These are phyloP conservation scores for Fraxinus nigra DNA, from an alignment of 305 asterid genomes.

Conservation along the genomic window DNA sequence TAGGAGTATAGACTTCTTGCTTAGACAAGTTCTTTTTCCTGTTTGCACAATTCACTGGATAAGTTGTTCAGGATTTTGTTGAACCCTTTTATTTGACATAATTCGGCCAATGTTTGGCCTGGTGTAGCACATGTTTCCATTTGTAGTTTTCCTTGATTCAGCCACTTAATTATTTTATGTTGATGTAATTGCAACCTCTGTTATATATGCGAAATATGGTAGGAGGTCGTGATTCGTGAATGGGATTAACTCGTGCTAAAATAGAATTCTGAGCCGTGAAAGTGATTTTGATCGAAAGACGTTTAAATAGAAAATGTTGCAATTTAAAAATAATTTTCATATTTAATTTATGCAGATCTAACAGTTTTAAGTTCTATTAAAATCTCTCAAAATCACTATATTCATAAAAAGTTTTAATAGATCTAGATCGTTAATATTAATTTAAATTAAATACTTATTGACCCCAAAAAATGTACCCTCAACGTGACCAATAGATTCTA, in stretches of 20 bases:
- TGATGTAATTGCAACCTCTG: neutral
- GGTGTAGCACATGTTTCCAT: constrained; percentile 8
- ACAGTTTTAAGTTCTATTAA: neutral
- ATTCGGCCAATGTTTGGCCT: constrained; percentile 20
- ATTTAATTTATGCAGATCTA: neutral
- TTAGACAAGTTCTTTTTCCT: constrained; percentile 17
- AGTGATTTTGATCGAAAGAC: neutral
- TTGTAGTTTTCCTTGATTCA: constrained; percentile 3
- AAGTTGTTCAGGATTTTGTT: constrained; percentile 17
- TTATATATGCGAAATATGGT: neutral
- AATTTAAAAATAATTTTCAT: too few species aligned
- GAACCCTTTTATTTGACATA: constrained; percentile 16
- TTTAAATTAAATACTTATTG: too few species aligned
- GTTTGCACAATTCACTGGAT: constrained; percentile 20
- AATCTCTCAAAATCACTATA: neutral
- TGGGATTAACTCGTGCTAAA: neutral
- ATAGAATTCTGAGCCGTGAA: neutral
- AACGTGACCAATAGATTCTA: too few species aligned
- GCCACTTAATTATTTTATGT: neutral
- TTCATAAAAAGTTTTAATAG: neutral
- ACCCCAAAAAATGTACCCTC: too few species aligned
- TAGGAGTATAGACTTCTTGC: constrained; percentile 45
- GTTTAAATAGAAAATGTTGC: neutral
- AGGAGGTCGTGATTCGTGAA: neutral
- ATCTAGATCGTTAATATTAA: neutral